Evolutionary conservation across 148 eudicot genomes (phyloP).

Genomic region (Camellia japonica): DNA sequence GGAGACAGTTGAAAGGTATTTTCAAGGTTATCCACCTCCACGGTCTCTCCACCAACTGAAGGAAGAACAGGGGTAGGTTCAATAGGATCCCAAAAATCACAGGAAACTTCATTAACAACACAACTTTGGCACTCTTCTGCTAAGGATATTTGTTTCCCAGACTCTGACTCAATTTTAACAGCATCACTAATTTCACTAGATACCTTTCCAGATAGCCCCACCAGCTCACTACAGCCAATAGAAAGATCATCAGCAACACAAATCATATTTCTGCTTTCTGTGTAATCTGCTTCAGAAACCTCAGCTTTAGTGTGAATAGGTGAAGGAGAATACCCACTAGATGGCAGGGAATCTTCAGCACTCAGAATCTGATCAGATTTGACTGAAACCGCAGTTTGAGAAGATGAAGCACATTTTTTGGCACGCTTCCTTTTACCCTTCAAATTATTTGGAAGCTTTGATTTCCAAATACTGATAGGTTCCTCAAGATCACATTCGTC

Average conservation of each 20-base stretch:
- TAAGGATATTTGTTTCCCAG: slow-evolving; percentile 13
- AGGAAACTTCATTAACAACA: slow-evolving; percentile 39
- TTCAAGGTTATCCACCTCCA: slow-evolving; percentile 16
- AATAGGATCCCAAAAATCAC: slow-evolving; percentile 33
- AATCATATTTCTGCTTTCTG: slow-evolving; percentile 17
- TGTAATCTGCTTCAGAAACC: slow-evolving; percentile 22
- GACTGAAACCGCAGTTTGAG: slow-evolving; percentile 17
- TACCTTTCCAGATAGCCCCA: background rate
- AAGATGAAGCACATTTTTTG: slow-evolving; percentile 12
- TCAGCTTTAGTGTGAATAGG: slow-evolving; percentile 35
- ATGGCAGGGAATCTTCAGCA: slow-evolving; percentile 1
- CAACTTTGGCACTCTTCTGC: slow-evolving; percentile 25
- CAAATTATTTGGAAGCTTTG: slow-evolving; percentile 36
- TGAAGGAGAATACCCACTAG: slow-evolving; percentile 16
- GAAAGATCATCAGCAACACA: slow-evolving; percentile 13
- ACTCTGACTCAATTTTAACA: background rate
- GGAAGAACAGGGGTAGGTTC: slow-evolving; percentile 23
- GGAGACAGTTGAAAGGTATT: slow-evolving; percentile 19
- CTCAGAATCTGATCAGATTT: slow-evolving; percentile 19
- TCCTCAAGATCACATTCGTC: slow-evolving; percentile 56
- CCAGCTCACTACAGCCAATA: slow-evolving; percentile 12
- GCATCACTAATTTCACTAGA: background rate
- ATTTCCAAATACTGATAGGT: slow-evolving; percentile 58
- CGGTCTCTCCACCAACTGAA: slow-evolving; percentile 14
- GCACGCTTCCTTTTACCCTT: slow-evolving; percentile 37